Base-by-base conservation (phyloP, 345 rosid species). In the Hibiscus mutabilis region DNA sequence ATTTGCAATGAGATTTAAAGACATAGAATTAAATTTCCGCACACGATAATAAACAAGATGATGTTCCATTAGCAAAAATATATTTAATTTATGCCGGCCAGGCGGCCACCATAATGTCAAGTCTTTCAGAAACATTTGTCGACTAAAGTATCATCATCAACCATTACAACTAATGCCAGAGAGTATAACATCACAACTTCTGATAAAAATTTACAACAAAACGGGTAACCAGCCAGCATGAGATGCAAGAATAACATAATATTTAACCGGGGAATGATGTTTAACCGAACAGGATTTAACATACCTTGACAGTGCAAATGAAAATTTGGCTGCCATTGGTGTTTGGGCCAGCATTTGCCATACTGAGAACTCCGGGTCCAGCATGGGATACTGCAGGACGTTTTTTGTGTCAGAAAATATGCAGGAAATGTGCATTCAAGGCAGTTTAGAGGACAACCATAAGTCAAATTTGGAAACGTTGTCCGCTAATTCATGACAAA, bases 341-440 rank as follows among this genome's bases (percentile, higher is more conserved):
- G 81, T 96, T 92, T 35, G 99, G 98, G 63, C 99, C 98, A 66
- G 98, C 98, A 86, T 96, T 96, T 68, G 98, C 99, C 99, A 96
- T 96, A 71, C 99, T 92, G 66, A 91, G 70, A 73, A 96, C 82
- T 77, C 99, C 99, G 70, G 99, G 97, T 80, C 97, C 99, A 14
- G 47, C 74, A 79, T 96, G 99, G 9, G 90, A 44, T 78, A 96
- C 99, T 96, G 96, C 85, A 82, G 67, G 19, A 42, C 68, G 77
- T 68, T 62, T n/a, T 33, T 60, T 13, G 25, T 21, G 58, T 77
- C 53, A 73, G 68, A 79, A 42, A 37, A 27, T 3, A 69, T 44
- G n/a, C 44, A 10, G 33, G 9, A 40, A 22, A 19, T 60, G 31
- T 27, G 42, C 37, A 42, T 25, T 24, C 11, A 42, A 58, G 35